Base-by-base conservation (phyloP, 192 early-diverging fungal genomes). In the Mortierella antarctica region DNA sequence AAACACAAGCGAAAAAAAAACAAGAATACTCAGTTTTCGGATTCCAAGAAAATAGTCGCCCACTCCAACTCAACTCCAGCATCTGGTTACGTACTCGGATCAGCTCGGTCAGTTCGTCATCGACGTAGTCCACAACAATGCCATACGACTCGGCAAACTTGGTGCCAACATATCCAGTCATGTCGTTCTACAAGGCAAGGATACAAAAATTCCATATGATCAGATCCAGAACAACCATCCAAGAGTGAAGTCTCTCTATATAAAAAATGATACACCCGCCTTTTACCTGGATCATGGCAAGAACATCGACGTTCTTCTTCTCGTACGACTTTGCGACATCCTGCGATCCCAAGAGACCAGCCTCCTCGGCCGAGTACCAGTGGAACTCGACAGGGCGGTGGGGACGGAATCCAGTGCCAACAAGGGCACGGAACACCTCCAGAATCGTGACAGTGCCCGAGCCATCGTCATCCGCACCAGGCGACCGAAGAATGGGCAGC, bases 341-440 rank as follows among this genome's bases (percentile, higher is more conserved):
- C 86, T 96, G 95, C 40, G 92, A 94, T 15, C 97, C 96, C 64
- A 97, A 86, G 15, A 99, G 86, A 45, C 95, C 96, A 67, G 86
- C 94, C 83, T 96, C 95, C 85, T 98, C 94, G 62, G 87, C 96
- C 57, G 93, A 90, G 77, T 97, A 96, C 93, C 94, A 99, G 86
- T 98, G 96, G 88, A 98, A 98, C 75, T 98, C 96, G 46, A 99
- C 93, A n/a, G 95, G 89, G 64, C 90, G 78, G 9, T 84, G 58
- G 17, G 95, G 96, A 21, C 82, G 83, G 70, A 96, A 93, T 0
- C 87, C 92, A 59, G 82, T 84, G n/a, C 79, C 56, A 46, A 95
- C 83, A 5, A 98, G 82, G 21, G 89, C 85, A 39, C 94, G 88
- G 86, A 96, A 92, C 11, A 94, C 88, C 84, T 99, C 96, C 46